Conservation (phyloP, 2,329 filamentous ascomycete species). For the Aspergillus flavus region DNA sequence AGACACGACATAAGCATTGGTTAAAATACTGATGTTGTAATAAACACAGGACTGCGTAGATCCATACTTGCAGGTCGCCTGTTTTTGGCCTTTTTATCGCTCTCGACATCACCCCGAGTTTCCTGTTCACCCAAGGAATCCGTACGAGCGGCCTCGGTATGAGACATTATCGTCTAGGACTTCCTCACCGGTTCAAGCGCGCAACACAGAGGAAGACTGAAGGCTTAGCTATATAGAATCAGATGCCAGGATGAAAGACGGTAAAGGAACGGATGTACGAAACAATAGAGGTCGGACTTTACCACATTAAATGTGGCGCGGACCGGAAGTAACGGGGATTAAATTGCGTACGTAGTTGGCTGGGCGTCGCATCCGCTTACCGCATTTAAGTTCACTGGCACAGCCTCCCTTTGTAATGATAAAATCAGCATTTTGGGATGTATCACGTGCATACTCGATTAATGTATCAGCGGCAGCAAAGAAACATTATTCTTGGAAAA, state of each 20-base stretch:
- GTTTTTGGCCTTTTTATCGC: conserved; percentile 83
- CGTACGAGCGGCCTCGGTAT: conserved; percentile 41
- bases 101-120: conserved; percentile 38
- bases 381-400: not conserved
- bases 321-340: conserved; percentile 5
- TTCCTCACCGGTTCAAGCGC: not conserved
- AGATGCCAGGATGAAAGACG: not conserved
- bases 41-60: conserved; percentile 6
- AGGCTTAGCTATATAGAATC: not conserved
- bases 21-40: conserved; percentile 9
- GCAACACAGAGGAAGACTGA: not conserved
- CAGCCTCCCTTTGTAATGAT: not conserved
- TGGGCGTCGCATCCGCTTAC: conserved; percentile 11
- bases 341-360: conserved; percentile 17
- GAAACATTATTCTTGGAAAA: not conserved
- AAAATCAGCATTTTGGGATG: not conserved
- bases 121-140: conserved; percentile 50
- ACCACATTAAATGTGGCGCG: conserved; percentile 9
- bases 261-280: not conserved
- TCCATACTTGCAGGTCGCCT: conserved; percentile 81
- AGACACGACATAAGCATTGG: conserved; percentile 20
- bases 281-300: not conserved
- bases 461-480: not conserved
- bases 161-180: conserved; percentile 43
- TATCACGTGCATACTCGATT: not conserved